A percentile compares a stretch with the other conserved stretches of the same genome.
These are phyloP conservation scores for Phyllosticta capitalensis DNA, from an alignment of 2,329 filamentous ascomycete species.

Conservation along the genomic window DNA sequence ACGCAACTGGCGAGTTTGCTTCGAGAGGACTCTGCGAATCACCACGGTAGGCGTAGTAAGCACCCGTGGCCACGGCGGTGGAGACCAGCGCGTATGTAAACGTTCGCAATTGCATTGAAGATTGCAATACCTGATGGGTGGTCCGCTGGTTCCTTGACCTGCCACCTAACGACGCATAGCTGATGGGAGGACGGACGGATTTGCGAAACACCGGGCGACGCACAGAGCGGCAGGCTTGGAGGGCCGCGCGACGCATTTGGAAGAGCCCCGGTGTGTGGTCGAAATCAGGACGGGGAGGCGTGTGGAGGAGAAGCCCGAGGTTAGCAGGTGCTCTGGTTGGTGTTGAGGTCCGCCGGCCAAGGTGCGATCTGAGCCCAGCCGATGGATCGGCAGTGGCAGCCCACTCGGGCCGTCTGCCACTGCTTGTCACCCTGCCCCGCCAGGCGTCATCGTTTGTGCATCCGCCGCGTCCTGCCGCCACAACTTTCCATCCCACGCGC, in stretches of 20 bases:
- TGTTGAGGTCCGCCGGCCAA: constrained; percentile 3
- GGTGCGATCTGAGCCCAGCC: background rate
- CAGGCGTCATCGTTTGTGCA: constrained; percentile 2
- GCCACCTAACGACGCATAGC: constrained; percentile 34
- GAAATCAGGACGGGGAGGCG: background rate
- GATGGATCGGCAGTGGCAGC: constrained; percentile 5
- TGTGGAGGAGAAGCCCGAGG: background rate
- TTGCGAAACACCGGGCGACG: constrained; percentile 55
- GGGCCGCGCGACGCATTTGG: constrained; percentile 64
- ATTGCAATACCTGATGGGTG: constrained; percentile 43
- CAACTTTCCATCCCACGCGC: background rate
- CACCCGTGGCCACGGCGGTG: constrained; percentile 60
- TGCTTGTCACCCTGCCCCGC: background rate
- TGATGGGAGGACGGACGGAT: constrained; percentile 35
- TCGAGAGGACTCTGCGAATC: constrained; percentile 5
- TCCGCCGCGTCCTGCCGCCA: background rate
- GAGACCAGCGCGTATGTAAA: constrained; percentile 59
- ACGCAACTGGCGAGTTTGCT: constrained; percentile 13
- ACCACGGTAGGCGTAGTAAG: constrained; percentile 62
- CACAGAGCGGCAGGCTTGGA: constrained; percentile 59
- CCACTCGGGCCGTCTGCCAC: background rate
- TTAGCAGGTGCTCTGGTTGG: constrained; percentile 3
- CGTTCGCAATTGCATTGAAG: constrained; percentile 67
- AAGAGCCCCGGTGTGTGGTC: constrained; percentile 3
- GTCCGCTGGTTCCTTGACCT: constrained; percentile 13